Evolutionary conservation across 2,329 filamentous ascomycete species (phyloP), one percentile per base, ranked within the genome.

Genomic region (Pseudocercospora cruenta): DNA sequence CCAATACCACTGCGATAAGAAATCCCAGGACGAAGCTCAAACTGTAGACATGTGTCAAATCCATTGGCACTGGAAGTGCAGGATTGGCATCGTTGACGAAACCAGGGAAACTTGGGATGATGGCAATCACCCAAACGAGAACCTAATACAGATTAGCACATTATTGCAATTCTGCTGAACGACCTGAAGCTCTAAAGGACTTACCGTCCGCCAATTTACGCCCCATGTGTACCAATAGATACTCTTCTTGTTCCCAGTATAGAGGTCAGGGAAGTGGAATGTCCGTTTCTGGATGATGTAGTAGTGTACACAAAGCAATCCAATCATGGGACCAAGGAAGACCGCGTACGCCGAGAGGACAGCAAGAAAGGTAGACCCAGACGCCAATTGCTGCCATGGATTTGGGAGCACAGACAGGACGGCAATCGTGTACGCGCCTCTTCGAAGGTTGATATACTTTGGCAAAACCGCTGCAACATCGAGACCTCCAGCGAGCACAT

Each of bases 201-300:
- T 49, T 22, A 49, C 62, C 12, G 62, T 64, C 3, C 62, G 55
- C 62, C 62, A 60, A 28, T 64, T 60, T 7, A 64, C 62, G 51
- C 62, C 62, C 24, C 43, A 64, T 7, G 62, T 64, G 28, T 64
- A 64, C 62, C 62, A 60, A 24, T 64, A 64, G 19, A 59, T 39
- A 14, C 43, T 60, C 19, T 60, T 60, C 14, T 26, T 39, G 16
- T 57, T 60, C 24, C 62, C 62, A 19, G 57, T 53, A 24, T 64
- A 64, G 47, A 64, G 53, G 28, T 64, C 57, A 26, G 62, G 39
- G 31, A 36, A 64, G 45, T 64, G 45, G 31, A 58, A 58, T 19
- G 21, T 22, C 39, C 55, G 55, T 22, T 58, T 58, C 28, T 64
- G 62, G 43, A 64, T 64, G 6, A 64, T 60, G 19, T 60, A 64